A percentile compares a stretch with the other conserved stretches of the same genome.
Evolutionary conservation across 106 monocot genomes (phyloP).

Genomic region (Dioscorea dumetorum): DNA sequence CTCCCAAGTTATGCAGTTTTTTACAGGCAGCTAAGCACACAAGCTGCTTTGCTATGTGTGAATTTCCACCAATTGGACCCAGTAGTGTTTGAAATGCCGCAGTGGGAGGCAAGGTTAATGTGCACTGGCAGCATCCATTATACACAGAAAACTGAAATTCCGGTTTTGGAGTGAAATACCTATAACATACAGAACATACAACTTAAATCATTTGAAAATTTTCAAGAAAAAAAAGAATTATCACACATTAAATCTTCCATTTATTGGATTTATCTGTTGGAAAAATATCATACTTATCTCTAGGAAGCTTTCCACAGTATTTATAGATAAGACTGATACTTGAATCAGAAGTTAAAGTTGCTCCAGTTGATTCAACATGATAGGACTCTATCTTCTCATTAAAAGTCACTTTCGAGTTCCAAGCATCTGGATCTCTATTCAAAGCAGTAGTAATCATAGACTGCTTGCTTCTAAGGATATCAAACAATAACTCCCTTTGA

Average conservation of each 20-base stretch:
- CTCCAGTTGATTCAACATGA: conserved; percentile 75
- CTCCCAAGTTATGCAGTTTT: conserved; percentile 72
- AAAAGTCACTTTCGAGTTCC: conserved; percentile 6
- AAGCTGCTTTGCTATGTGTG: conserved; percentile 65
- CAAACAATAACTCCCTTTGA: conserved; percentile 62
- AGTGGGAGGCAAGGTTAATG: conserved; percentile 68
- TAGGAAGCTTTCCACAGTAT: conserved; percentile 87
- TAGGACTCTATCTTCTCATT: conserved; percentile 34
- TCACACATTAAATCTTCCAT: neutral
- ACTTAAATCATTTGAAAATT: neutral
- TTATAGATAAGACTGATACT: conserved; percentile 52
- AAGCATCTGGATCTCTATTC: conserved; percentile 39
- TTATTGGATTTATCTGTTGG: neutral
- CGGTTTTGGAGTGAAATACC: conserved; percentile 59
- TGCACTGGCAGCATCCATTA: conserved; percentile 52
- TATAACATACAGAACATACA: conserved; percentile 7
- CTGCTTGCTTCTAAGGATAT: conserved; percentile 49
- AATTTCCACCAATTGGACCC: conserved; percentile 46
- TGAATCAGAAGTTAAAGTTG: conserved; percentile 57
- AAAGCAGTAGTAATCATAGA: conserved; percentile 50
- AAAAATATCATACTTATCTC: conserved; percentile 55
- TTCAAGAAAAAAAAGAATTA: neutral
- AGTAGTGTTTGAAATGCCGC: conserved; percentile 64
- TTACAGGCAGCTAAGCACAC: conserved; percentile 80
- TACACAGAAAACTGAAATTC: conserved; percentile 23